Percentiles rank a stretch among this genome's conserved stretches.
Conservation (phyloP, 129 eudicot genomes). For the Centaurea solstitialis region DNA sequence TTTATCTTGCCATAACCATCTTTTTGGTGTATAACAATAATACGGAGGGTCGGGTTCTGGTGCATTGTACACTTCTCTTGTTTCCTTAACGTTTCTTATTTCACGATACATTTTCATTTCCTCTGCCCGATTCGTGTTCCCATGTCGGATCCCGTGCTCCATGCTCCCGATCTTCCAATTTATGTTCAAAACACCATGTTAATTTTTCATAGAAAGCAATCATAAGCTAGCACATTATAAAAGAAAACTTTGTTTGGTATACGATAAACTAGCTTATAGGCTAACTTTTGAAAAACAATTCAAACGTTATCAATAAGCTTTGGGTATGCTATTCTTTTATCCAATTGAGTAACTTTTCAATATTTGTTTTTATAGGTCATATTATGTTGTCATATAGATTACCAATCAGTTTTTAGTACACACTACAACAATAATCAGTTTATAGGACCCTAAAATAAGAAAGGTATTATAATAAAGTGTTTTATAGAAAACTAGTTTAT, state of each 20-base stretch:
- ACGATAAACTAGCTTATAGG: no score
- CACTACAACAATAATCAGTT: no score
- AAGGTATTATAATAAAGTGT: no score
- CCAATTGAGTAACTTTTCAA: background rate
- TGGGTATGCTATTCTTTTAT: background rate
- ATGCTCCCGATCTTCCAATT: conserved; percentile 15
- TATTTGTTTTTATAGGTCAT: background rate
- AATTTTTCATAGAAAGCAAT: background rate
- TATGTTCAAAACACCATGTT: background rate
- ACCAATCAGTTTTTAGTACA: no score
- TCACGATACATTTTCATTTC: conserved; percentile 12
- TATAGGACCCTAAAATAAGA: no score
- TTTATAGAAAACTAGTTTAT: no score
- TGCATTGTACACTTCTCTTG: conserved; percentile 4
- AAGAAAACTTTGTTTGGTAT: background rate
- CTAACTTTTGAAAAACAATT: background rate
- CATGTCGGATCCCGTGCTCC: conserved; percentile 21
- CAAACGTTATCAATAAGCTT: background rate
- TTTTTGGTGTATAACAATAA: no score
- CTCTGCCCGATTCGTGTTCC: background rate
- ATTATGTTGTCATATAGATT: background rate
- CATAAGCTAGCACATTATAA: background rate
- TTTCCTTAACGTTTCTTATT: conserved; percentile 10
- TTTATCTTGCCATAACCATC: no score
- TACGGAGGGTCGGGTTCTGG: background rate